Percentiles rank a stretch among this genome's conserved stretches.
These are phyloP conservation scores for Xylaria sp. DNA, from an alignment of 2,329 filamentous ascomycete genomes.

Conservation along the genomic window DNA sequence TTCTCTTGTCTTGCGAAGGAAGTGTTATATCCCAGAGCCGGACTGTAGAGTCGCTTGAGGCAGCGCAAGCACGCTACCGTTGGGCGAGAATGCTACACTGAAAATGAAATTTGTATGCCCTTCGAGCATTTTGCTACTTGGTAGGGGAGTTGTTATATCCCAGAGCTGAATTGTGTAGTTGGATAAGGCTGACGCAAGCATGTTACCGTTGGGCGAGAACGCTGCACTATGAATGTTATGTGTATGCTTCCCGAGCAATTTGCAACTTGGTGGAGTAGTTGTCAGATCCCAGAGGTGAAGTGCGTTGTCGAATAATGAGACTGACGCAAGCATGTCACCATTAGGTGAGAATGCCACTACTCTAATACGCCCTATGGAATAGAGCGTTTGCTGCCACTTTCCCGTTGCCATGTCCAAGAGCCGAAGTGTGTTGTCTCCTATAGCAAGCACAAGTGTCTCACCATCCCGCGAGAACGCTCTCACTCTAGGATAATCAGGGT, in stretches of 20 bases:
- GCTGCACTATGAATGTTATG: no score
- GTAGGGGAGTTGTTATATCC: neutral
- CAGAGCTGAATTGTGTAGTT: neutral
- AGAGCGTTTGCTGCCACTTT: neutral
- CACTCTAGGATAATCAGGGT: neutral
- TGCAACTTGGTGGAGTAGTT: neutral
- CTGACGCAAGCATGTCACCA: neutral
- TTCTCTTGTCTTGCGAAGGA: no score
- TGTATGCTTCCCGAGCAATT: neutral
- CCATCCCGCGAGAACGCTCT: conserved; percentile 1
- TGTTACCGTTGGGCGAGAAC: neutral
- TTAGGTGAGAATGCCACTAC: neutral
- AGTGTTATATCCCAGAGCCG: neutral
- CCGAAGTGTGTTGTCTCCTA: neutral
- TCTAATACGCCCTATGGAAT: neutral
- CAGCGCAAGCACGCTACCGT: neutral
- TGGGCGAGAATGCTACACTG: neutral
- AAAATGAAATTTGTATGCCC: neutral
- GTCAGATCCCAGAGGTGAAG: neutral
- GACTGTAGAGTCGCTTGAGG: neutral
- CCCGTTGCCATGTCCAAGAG: neutral
- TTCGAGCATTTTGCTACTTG: neutral
- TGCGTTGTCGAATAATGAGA: neutral
- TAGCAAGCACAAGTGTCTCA: neutral
- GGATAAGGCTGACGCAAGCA: neutral